Base-by-base conservation (phyloP, 495 filamentous ascomycete species). In the Trichoderma orchidacearum region DNA sequence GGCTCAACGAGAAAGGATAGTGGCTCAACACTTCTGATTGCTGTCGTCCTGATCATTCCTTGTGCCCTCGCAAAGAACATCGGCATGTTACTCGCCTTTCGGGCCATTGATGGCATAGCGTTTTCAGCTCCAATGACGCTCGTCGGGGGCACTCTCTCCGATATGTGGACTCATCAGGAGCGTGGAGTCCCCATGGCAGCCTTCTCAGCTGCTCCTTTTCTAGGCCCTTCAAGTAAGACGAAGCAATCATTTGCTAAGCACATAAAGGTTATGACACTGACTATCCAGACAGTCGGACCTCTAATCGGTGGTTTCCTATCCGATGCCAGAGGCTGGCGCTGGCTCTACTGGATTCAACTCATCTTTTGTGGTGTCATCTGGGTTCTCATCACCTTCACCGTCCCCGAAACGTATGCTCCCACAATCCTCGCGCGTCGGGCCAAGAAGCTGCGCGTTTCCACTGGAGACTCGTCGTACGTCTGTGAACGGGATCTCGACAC, bases 91-190 rank as follows among this genome's bases (percentile, higher is more conserved):
- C 72, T 92, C 30, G 82, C 86, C 30, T 87, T 80, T 61, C 79
- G 87, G 60, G 65, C 79, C 25, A 85, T 92, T 56, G 86, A 89
- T 57, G 87, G 87, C 45, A 90, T 90, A 53, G 85, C 86, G 6
- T 90, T 90, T 66, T 86, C 82, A 21, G 86, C 87, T 0, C 87
- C 87, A 1, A 90, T 92, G 84, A 90, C 87, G 0, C 73, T 90
- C 0, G 86, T 90, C 18, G 87, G 87, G 51, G 87, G 87, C 27
- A 89, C 85, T 13, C 68, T 92, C 29, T 82, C 87, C 15, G 87
- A 92, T 67, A 62, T 90, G 9, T 92, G 87, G 86, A 80, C 67
- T 51, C 85, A 81, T 15, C 86, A 90, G 61, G 87, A 92, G 62
- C 76, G 87, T 35, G 87, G 87, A 62, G 82, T 90, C 27, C 85